Base-by-base conservation (phyloP, 2,329 filamentous ascomycete species). In the Colletotrichum gigasporum region DNA sequence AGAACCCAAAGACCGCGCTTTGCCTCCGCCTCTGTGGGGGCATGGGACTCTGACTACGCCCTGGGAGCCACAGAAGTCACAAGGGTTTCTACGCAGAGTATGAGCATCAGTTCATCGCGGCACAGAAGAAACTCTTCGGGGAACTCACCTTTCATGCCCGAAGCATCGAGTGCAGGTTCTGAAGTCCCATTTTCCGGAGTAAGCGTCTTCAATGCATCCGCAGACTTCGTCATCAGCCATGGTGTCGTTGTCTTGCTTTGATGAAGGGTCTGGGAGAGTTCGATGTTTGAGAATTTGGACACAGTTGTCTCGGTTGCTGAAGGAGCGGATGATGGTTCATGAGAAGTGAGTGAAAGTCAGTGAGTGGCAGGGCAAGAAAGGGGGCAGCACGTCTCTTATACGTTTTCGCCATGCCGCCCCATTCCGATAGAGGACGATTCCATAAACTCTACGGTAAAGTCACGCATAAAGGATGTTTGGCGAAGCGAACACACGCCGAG, bases 121-220 rank as follows among this genome's bases (percentile, higher is more conserved):
- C 20, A 26, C 11, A 10, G 28, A 10, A 18, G 6, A 14, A 6
- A 14, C 3, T 24, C 11, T 18, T 44, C 18, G 14, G 16, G 16
- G 18, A 16, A 11, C 28, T 28, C 18, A 55, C 62, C 62, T 48
- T 20, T 61, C 41, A 32, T 65, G 48, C 18, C 62, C 62, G 20
- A 41, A 30, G 18, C 64, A 67, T 12, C 61, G 54, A 9, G 35
- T 44, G 34, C 64, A 67, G 8, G 60, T 65, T 41, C 35, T 55
- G 48, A 65, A 65, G 34, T 65, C 62, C 62, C 62, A 65, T 22
- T 51, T 65, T 12, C 41, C 54, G 12, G 44, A 32, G 32, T 65
- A 45, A 14, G 51, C 32, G 45, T 69, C 69, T 24, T 59, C 60
- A 12, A 70, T 45, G 55, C 69, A 70, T n/a, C 65, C 68, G 42